These are phyloP conservation scores for Trifolium subterraneum DNA, from an alignment of 306 rosid genomes.

Conservation along the genomic window DNA sequence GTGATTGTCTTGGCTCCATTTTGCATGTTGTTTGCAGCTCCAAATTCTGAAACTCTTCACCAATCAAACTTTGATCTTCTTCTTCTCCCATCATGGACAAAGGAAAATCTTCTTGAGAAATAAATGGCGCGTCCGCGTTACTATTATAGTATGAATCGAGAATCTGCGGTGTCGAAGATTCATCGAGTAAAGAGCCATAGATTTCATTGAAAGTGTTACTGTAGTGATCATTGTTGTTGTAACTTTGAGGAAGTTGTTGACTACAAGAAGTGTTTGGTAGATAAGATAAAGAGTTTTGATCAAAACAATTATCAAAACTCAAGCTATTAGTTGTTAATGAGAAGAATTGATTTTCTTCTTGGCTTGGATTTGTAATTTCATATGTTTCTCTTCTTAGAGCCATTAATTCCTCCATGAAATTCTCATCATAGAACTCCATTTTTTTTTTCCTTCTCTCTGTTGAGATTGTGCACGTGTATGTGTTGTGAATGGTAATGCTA, in stretches of 20 bases:
- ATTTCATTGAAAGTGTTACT: conserved; percentile 49
- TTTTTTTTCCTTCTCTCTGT: conserved; percentile 18
- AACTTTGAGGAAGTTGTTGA: conserved; percentile 55
- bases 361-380: conserved; percentile 55
- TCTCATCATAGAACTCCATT: conserved; percentile 67
- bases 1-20: conserved; percentile 67
- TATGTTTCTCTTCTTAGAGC: conserved; percentile 72
- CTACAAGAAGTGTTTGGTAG: conserved; percentile 52
- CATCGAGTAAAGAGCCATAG: conserved; percentile 52
- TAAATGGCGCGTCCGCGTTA: conserved; percentile 54
- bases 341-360: conserved; percentile 61
- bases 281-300: conserved; percentile 57
- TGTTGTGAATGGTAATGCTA: conserved; percentile 58
- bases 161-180: conserved; percentile 49
- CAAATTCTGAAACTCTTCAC: conserved; percentile 61
- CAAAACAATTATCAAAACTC: conserved; percentile 52
- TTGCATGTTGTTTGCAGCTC: conserved; percentile 68
- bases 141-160: conserved; percentile 54
- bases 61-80: conserved; percentile 59
- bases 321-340: conserved; percentile 21
- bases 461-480: conserved; percentile 20
- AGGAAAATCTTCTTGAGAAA: conserved; percentile 54
- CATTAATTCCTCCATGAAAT: conserved; percentile 72
- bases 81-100: conserved; percentile 58
- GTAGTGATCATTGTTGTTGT: conserved; percentile 42